These are phyloP conservation scores for Viridothelium virens DNA, from an alignment of 495 filamentous ascomycete genomes.

Conservation along the genomic window DNA sequence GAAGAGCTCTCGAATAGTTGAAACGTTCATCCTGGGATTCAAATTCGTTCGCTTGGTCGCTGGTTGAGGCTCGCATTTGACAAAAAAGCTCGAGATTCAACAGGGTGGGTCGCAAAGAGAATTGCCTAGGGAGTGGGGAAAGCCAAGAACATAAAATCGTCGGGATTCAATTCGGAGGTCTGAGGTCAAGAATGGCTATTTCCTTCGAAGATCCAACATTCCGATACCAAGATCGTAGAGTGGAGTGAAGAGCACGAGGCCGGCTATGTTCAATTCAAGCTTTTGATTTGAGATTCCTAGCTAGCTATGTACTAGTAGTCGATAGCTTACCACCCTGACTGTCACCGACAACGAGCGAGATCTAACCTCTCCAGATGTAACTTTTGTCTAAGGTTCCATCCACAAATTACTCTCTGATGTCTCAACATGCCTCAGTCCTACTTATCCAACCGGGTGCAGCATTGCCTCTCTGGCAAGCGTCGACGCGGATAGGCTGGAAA, in stretches of 20 bases:
- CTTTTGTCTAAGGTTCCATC: not conserved
- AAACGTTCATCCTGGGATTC: not conserved
- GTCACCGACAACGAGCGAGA: not conserved
- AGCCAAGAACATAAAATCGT: not conserved
- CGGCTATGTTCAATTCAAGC: not conserved
- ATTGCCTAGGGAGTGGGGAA: not conserved
- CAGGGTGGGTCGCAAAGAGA: no score
- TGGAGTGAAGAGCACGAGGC: not conserved
- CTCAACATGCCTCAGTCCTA: not conserved
- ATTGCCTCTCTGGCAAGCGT: not conserved
- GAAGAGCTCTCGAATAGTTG: conserved; percentile 50
- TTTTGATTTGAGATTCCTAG: not conserved
- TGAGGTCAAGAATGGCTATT: no score
- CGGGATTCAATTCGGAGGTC: no score
- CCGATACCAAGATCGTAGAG: not conserved
- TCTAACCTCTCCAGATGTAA: not conserved
- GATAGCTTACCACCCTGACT: not conserved
- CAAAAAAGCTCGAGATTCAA: no score
- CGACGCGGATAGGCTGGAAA: not conserved
- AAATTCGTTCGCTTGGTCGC: no score
- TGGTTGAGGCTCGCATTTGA: not conserved
- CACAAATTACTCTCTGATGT: not conserved
- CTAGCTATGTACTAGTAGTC: not conserved
- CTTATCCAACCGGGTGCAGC: not conserved
- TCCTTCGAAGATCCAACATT: no score